Base-by-base conservation (phyloP, 2,329 filamentous ascomycete genomes). In the Fusarium nisikadoi region DNA sequence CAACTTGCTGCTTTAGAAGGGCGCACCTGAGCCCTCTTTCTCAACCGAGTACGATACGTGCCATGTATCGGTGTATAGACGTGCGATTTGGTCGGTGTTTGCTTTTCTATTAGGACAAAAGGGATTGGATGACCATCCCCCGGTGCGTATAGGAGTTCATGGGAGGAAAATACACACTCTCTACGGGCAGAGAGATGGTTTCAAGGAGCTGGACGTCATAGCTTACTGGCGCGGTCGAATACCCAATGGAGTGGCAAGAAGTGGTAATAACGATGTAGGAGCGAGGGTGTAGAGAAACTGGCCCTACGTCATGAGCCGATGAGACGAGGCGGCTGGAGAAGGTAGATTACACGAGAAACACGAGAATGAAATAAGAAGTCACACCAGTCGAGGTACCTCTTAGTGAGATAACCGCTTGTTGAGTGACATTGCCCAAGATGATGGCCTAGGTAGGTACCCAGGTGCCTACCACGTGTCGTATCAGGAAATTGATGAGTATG, bases 1-100 rank as follows among this genome's bases (percentile, higher is more conserved):
- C 87, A 88, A 79, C 79, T 92, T 49, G 82, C 83, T n/a, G 80
- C 71, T 20, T 47, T 82, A 43, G 76, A 81, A 62, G 75, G 73
- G 38, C 74, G 64, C 65, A 36, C 58, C 17, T 76, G 42, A 72
- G 38, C 41, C 20, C 38, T 27, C 38, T 38, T 25, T 36, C 17
- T 43, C 29, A 60, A 33, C 31, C 23, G 41, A 47, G 46, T 58
- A 42, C 35, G 33, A 23, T 20, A 46, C 29, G 49, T 53, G 50
- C 56, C 50, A 50, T 52, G 47, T 59, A 69, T 49, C 65, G 36
- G 52, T 69, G 52, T 65, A 68, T 67, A 66, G 64, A 64, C 60
- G 25, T 68, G 63, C 57, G 69, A 64, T 68, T 36, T 56, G 58
- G 59, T 61, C 55, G 65, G 59, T 61, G 33, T 58, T 68, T 64